Evolutionary conservation across 1,284 basidiomycete genomes (phyloP), one percentile per base, ranked within the genome.

Genomic region (Cutaneotrichosporon spelunceum): DNA sequence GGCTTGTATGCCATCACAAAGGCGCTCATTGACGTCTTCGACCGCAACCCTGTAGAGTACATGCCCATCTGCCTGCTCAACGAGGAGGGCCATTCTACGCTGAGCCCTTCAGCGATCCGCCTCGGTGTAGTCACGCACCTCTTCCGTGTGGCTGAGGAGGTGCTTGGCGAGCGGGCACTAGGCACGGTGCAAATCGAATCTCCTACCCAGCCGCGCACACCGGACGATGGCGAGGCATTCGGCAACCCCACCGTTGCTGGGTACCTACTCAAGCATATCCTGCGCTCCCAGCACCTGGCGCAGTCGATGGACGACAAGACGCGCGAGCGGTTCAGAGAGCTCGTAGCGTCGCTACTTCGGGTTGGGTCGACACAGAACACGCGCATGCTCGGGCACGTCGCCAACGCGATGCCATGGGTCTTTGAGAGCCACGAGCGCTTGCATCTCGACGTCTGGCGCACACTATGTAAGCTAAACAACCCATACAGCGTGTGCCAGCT

Each of bases 381-480:
- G 2, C 70, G 68, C 42, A 53, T 76, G 7, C 66, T 78, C 8
- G 76, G 74, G 3, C 72, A 74, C 45, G 64, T 77, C 36, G 74
- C 75, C 29, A 76, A 76, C 57, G 44, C 58, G 36, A 65, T 75
- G 65, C 73, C 75, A 2, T 75, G 67, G 64, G 60, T 76, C 10
- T 74, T 74, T 49, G 68, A 72, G 42, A 63, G 60, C 13, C 49
- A 67, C 29, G 73, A 74, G 59, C 57, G 66, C 30, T 39, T 70
- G 4, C 72, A 76, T 48, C 59, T 77, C 34, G 70, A 68, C 57
- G 62, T 78, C 4, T 78, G 76, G 76, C 66, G 75, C 2, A 39
- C 68, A 9, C 62, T 76, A 3, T 30, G 30, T 53, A 23, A 29
- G 49, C 24, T 42, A 19, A n/a, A 16, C 16, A 8, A 4, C 14